Conservation (phyloP, 257 asterid species). For the Solanum medicagineum region DNA sequence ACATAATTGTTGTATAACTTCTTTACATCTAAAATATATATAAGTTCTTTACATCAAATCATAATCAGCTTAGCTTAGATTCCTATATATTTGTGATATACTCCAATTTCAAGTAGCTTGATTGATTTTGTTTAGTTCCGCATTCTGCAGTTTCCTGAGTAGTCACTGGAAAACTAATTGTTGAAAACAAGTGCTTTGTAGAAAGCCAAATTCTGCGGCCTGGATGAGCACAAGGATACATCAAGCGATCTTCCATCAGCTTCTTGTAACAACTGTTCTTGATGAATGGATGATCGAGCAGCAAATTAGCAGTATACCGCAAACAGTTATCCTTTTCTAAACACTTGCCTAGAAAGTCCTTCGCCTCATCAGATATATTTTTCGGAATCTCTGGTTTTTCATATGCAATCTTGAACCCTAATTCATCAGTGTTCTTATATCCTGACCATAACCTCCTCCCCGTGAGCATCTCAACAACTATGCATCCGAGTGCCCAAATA, state of each 20-base stretch:
- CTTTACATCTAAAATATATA: no score
- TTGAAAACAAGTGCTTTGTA: neutral
- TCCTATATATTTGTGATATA: no score
- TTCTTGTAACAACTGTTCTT: neutral
- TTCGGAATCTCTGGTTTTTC: neutral
- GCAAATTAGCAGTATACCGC: neutral
- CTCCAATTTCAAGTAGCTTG: no score
- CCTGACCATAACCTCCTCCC: neutral
- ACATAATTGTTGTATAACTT: no score
- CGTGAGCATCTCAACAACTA: neutral
- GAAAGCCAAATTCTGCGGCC: neutral
- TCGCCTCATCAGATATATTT: neutral
- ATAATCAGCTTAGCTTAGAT: neutral
- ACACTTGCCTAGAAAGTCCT: neutral
- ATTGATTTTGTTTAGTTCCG: no score
- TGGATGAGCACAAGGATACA: neutral
- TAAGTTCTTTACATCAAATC: neutral
- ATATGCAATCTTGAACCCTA: neutral
- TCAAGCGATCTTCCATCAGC: neutral
- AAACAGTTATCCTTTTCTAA: neutral
- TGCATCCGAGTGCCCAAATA: slow-evolving; percentile 4
- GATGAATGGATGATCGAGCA: neutral
- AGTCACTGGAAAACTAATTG: neutral
- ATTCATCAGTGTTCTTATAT: neutral
- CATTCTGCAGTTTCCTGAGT: no score